Evolutionary conservation across 192 early-diverging fungal genomes (phyloP).

Genomic region (Umbelopsis isabellina): DNA sequence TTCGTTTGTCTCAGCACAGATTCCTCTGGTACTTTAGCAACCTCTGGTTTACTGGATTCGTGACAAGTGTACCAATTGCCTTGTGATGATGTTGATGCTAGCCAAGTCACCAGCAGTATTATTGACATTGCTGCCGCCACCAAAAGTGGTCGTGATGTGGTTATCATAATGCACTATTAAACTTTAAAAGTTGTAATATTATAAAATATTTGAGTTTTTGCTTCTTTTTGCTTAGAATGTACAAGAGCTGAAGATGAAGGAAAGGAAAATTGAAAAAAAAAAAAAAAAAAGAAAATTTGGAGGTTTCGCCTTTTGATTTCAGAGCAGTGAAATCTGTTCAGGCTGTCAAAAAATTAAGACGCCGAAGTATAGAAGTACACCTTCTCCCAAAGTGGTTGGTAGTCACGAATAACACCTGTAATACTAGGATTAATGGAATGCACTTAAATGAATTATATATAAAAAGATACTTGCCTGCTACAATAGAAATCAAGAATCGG

Average conservation of each 20-base stretch:
- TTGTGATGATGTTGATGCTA: conserved; percentile 7
- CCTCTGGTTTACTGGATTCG: background rate
- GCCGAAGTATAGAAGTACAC: conserved; percentile 87
- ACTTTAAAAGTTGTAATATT: background rate
- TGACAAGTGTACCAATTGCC: conserved; percentile 17
- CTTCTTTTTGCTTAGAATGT: background rate
- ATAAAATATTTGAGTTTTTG: background rate
- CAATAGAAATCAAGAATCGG: conserved; percentile 77
- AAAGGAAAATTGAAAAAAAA: conserved; percentile 11
- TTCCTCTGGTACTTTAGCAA: background rate
- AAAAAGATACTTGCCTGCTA: conserved; percentile 54
- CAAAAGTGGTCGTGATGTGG: conserved; percentile 9
- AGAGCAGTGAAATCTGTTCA: no score
- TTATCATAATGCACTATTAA: background rate
- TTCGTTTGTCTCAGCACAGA: background rate
- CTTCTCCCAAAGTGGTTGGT: conserved; percentile 88
- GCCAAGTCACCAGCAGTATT: conserved; percentile 4
- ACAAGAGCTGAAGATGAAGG: background rate
- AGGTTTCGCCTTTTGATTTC: background rate
- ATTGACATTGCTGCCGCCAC: conserved; percentile 11
- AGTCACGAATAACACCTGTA: conserved; percentile 70
- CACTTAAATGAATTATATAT: background rate
- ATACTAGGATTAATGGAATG: no score
- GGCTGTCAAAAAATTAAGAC: conserved; percentile 38
- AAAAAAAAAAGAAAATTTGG: background rate